A percentile compares a stretch with the other conserved stretches of the same genome.
These are phyloP conservation scores for Andrographis paniculata DNA, from an alignment of 305 asterid species.

Conservation along the genomic window DNA sequence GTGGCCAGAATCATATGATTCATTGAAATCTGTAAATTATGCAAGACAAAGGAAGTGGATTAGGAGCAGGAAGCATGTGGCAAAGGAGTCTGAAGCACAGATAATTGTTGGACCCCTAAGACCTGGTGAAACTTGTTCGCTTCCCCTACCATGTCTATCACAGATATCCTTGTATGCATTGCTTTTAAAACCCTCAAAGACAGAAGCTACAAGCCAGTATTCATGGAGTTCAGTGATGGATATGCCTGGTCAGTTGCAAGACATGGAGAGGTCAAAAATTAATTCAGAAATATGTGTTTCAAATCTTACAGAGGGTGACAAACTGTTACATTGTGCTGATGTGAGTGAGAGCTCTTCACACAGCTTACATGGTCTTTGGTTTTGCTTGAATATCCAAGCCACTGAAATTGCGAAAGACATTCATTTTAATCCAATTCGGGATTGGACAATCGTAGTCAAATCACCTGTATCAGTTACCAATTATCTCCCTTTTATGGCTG, in stretches of 20 bases:
- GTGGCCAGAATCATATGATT: slow-evolving; percentile 75
- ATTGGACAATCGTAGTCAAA: slow-evolving; percentile 76
- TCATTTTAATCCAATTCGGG: slow-evolving; percentile 62
- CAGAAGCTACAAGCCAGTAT: slow-evolving; percentile 38
- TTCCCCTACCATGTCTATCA: slow-evolving; percentile 72
- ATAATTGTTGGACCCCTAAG: slow-evolving; percentile 57
- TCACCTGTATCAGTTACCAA: slow-evolving; percentile 73
- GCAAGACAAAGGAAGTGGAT: slow-evolving; percentile 93
- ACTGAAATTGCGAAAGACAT: slow-evolving; percentile 72
- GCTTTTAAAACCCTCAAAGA: slow-evolving; percentile 58
- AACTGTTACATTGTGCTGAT: slow-evolving; percentile 59
- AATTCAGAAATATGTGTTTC: slow-evolving; percentile 58
- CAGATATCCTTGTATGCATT: slow-evolving; percentile 48
- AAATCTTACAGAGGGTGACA: slow-evolving; percentile 53
- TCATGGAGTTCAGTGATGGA: slow-evolving; percentile 79
- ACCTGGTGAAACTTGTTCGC: slow-evolving; percentile 66
- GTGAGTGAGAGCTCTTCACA: slow-evolving; percentile 62
- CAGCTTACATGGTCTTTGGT: slow-evolving; percentile 62
- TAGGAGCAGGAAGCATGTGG: slow-evolving; percentile 52
- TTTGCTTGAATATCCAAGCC: slow-evolving; percentile 76
- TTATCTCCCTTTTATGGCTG: slow-evolving; percentile 84
- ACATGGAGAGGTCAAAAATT: slow-evolving; percentile 33
- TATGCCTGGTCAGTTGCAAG: slow-evolving; percentile 39
- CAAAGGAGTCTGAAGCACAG: slow-evolving; percentile 31
- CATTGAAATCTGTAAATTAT: slow-evolving; percentile 44